Conservation (phyloP, 371 early-diverging fungal species). For the Mortierella sp. region DNA sequence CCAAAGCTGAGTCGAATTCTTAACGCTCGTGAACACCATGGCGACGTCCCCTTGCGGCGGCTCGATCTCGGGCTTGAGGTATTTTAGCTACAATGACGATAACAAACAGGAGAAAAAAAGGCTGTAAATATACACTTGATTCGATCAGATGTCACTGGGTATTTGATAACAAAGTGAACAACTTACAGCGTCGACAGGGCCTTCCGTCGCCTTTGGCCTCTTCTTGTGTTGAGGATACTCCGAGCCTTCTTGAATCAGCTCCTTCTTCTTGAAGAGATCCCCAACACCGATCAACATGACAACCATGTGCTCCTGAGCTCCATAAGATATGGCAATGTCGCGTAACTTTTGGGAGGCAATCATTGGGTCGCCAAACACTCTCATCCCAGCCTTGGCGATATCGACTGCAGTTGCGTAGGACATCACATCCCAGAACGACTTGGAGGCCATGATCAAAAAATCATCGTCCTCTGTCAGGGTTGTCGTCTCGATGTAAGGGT, state of each 20-base stretch:
- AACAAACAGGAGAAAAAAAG: not conserved
- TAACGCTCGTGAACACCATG: slow-evolving; percentile 96
- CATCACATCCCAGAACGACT: slow-evolving; percentile 89
- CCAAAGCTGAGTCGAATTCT: slow-evolving; percentile 95
- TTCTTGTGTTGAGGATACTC: slow-evolving; percentile 38
- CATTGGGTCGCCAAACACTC: slow-evolving; percentile 75
- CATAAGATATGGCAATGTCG: slow-evolving; percentile 91
- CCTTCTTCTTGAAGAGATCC: slow-evolving; percentile 71
- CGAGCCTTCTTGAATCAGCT: slow-evolving; percentile 14
- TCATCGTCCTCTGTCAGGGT: slow-evolving; percentile 89
- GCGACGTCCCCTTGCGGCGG: slow-evolving; percentile 91
- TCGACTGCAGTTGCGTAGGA: slow-evolving; percentile 88
- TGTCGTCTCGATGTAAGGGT: slow-evolving; percentile 83
- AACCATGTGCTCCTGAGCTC: slow-evolving; percentile 81
- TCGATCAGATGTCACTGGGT: too few relatives aligned
- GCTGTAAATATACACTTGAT: not conserved
- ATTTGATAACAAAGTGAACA: not conserved
- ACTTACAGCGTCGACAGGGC: slow-evolving; percentile 70
- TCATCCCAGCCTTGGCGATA: slow-evolving; percentile 81
- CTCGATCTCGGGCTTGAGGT: slow-evolving; percentile 82
- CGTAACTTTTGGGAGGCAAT: slow-evolving; percentile 86
- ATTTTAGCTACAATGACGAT: slow-evolving; percentile 60
- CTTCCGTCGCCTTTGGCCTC: slow-evolving; percentile 55
- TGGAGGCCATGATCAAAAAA: slow-evolving; percentile 90
- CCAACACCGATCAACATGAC: slow-evolving; percentile 90